Conservation (phyloP, 2,329 filamentous ascomycete species). For the Pyrenochaeta sp. region DNA sequence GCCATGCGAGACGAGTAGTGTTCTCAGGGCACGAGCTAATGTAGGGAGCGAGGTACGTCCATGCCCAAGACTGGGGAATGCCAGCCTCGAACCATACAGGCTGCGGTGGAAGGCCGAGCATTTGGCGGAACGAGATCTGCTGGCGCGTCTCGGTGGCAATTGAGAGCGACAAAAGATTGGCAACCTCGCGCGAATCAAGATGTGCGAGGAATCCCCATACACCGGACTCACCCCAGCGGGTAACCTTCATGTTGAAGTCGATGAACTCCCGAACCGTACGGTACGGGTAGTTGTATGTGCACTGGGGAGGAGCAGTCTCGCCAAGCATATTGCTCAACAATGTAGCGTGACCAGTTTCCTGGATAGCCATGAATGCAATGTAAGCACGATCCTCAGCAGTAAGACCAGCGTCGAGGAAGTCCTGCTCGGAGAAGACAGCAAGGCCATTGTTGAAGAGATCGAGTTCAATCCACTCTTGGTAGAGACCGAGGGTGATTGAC, state of each 20-base stretch:
- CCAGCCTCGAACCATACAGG: conserved; percentile 83
- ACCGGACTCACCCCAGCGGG: conserved; percentile 79
- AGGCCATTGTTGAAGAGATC: conserved; percentile 83
- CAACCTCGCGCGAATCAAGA: conserved; percentile 77
- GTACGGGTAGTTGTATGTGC: conserved; percentile 83
- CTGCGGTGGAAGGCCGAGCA: conserved; percentile 81
- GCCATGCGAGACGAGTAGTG: conserved; percentile 80
- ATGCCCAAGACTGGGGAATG: conserved; percentile 84
- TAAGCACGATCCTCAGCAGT: conserved; percentile 73
- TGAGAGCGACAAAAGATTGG: conserved; percentile 75
- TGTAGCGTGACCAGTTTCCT: conserved; percentile 81
- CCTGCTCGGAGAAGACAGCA: conserved; percentile 70
- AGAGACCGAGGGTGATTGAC: conserved; percentile 76
- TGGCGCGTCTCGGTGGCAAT: conserved; percentile 83
- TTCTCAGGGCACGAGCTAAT: conserved; percentile 78
- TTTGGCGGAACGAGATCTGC: conserved; percentile 85
- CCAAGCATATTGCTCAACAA: conserved; percentile 82
- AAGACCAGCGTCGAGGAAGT: conserved; percentile 75
- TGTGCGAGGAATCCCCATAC: conserved; percentile 84
- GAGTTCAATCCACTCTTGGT: conserved; percentile 86
- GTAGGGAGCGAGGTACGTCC: conserved; percentile 82
- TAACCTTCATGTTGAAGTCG: conserved; percentile 87
- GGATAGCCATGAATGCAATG: conserved; percentile 78
- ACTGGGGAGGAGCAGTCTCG: conserved; percentile 72
- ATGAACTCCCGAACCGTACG: conserved; percentile 77